Percentiles rank a stretch among this genome's conserved stretches.
These are phyloP conservation scores for Peronospora belbahrii DNA, from an alignment of 352 stramenopile species.

Conservation along the genomic window DNA sequence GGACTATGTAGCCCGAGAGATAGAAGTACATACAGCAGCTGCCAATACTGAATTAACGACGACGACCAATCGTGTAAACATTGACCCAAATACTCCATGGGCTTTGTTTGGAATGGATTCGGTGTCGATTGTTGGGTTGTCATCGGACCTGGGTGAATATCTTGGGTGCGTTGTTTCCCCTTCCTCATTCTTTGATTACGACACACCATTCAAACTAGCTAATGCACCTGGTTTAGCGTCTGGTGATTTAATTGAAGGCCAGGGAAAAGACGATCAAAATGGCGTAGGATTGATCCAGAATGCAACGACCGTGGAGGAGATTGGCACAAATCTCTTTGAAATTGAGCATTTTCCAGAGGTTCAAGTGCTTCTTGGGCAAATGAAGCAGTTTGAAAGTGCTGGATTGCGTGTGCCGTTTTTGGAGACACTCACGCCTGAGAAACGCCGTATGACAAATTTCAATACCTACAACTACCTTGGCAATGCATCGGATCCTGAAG, in stretches of 20 bases:
- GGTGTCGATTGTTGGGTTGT: conserved; percentile 57
- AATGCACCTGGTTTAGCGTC: conserved; percentile 48
- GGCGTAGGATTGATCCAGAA: conserved; percentile 13
- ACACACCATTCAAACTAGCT: conserved; percentile 51
- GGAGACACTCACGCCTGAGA: conserved; percentile 60
- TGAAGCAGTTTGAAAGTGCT: conserved; percentile 67
- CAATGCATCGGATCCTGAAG: conserved; percentile 49
- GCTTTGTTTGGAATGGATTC: conserved; percentile 59
- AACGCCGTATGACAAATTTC: conserved; percentile 74
- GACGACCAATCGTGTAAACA: conserved; percentile 16
- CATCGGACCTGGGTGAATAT: conserved; percentile 56
- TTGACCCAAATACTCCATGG: conserved; percentile 55
- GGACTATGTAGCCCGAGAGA: conserved; percentile 52
- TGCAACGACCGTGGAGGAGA: conserved; percentile 43
- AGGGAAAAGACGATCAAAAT: conserved; percentile 21
- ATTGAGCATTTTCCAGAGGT: conserved; percentile 65
- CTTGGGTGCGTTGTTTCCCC: conserved; percentile 61
- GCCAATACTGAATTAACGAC: conserved; percentile 6
- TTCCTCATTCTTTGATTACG: conserved; percentile 63
- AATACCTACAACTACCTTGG: conserved; percentile 86
- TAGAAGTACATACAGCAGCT: conserved; percentile 12
- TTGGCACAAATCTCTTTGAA: conserved; percentile 59
- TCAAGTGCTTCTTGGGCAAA: conserved; percentile 48
- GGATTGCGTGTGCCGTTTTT: conserved; percentile 62
- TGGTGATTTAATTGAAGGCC: conserved; percentile 43